These are phyloP conservation scores for Gossypium arboreum DNA, from an alignment of 345 rosid species.

Conservation along the genomic window DNA sequence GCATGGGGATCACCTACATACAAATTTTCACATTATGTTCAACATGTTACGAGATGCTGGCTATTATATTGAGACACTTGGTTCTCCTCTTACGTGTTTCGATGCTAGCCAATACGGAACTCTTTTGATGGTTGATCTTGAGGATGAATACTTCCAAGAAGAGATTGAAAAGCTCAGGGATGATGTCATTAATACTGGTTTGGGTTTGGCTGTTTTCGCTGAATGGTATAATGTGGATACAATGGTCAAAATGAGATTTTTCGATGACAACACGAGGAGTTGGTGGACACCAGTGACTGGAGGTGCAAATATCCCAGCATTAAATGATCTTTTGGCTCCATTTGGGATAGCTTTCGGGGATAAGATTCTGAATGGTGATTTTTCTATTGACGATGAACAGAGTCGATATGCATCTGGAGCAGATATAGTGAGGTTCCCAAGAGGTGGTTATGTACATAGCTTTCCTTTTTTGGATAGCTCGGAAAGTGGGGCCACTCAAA, in stretches of 20 bases:
- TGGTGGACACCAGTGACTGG: constrained; percentile 99
- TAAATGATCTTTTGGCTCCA: constrained; percentile 86
- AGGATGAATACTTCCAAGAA: constrained; percentile 90
- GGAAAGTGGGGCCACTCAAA: constrained; percentile 96
- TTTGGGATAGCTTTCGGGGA: constrained; percentile 98
- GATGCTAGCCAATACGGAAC: constrained; percentile 94
- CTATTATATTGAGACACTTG: constrained; percentile 88
- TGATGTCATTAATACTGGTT: constrained; percentile 74
- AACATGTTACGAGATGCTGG: constrained; percentile 94
- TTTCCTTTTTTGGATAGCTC: constrained; percentile 92
- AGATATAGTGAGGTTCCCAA: constrained; percentile 87
- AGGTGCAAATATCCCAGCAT: constrained; percentile 93
- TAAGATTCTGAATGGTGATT: constrained; percentile 93
- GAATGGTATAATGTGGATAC: constrained; percentile 99
- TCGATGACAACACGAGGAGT: constrained; percentile 94
- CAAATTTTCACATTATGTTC: constrained; percentile 92
- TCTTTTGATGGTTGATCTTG: constrained; percentile 91
- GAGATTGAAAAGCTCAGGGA: constrained; percentile 83
- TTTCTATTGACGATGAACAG: constrained; percentile 88
- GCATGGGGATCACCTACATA: constrained; percentile 99
- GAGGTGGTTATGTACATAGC: constrained; percentile 78
- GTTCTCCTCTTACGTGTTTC: constrained; percentile 96
- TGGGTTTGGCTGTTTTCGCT: constrained; percentile 85
- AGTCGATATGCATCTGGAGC: constrained; percentile 98
- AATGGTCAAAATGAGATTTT: constrained; percentile 98